Percentiles rank a stretch among this genome's conserved stretches.
Evolutionary conservation across 2,329 filamentous ascomycete genomes (phyloP).

Genomic region (Cordyceps javanica): DNA sequence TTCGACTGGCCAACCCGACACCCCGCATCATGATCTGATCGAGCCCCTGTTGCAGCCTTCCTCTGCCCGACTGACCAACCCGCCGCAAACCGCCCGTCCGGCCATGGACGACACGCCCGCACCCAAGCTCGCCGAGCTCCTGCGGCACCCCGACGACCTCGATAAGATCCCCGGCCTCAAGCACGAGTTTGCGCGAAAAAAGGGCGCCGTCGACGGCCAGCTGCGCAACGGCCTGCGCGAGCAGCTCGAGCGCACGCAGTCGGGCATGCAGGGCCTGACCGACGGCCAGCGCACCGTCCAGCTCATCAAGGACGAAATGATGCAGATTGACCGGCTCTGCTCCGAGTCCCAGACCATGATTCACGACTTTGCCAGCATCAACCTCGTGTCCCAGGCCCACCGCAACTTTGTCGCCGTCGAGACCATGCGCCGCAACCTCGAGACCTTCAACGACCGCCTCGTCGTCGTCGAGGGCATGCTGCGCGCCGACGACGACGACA

Average conservation of each 20-base stretch:
- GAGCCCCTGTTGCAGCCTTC: slow-evolving; percentile 13
- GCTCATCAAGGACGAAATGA: slow-evolving; percentile 95
- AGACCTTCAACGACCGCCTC: slow-evolving; percentile 77
- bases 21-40: slow-evolving; percentile 23
- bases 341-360: slow-evolving; percentile 98
- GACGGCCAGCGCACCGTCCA: slow-evolving; percentile 90
- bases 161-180: slow-evolving; percentile 91
- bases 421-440: slow-evolving; percentile 85
- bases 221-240: slow-evolving; percentile 82
- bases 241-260: slow-evolving; percentile 89
- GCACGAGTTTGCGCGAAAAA: slow-evolving; percentile 90
- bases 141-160: slow-evolving; percentile 92
- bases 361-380: slow-evolving; percentile 89
- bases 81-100: neutral
- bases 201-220: slow-evolving; percentile 82
- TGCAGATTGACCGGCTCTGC: slow-evolving; percentile 96
- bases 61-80: neutral
- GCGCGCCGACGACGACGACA: slow-evolving; percentile 74
- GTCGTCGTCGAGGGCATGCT: slow-evolving; percentile 71
- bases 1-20: neutral
- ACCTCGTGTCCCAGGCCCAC: slow-evolving; percentile 87
- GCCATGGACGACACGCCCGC: slow-evolving; percentile 53
- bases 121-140: slow-evolving; percentile 83
- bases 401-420: slow-evolving; percentile 93
- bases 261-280: slow-evolving; percentile 80